Evolutionary conservation across 2,329 filamentous ascomycete species (phyloP).

Genomic region (Stemphylium beticola): DNA sequence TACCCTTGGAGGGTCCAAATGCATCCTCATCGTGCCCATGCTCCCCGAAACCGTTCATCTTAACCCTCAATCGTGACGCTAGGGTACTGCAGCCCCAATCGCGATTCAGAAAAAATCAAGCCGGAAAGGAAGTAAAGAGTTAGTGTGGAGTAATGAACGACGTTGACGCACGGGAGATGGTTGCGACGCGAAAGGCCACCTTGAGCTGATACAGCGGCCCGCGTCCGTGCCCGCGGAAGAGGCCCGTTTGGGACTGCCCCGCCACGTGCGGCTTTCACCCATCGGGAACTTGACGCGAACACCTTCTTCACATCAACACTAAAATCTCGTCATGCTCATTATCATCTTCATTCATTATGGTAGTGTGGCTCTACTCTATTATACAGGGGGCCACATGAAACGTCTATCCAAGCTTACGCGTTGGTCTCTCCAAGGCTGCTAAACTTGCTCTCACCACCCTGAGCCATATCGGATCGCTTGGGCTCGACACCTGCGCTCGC

Average conservation of each 20-base stretch:
- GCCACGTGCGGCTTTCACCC: constrained; percentile 9
- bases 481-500: constrained; percentile 34
- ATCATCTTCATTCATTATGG: not conserved
- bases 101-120: constrained; percentile 16
- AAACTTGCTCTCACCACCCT: constrained; percentile 31
- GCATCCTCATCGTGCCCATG: constrained; percentile 75
- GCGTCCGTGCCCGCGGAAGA: constrained; percentile 30
- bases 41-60: constrained; percentile 78
- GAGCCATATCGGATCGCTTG: constrained; percentile 17
- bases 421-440: constrained; percentile 24
- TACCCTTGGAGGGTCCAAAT: constrained; percentile 74
- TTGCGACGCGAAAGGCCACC: constrained; percentile 44
- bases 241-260: constrained; percentile 22
- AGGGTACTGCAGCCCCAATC: constrained; percentile 38
- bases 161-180: constrained; percentile 16
- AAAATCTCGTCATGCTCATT: not conserved
- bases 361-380: not conserved
- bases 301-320: not conserved
- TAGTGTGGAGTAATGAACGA: constrained; percentile 26
- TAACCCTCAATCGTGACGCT: constrained; percentile 25
- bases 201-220: constrained; percentile 36
- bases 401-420: constrained; percentile 3
- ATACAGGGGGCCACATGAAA: not conserved
- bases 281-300: not conserved
- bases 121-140: constrained; percentile 11